Percentiles rank a stretch among this genome's conserved stretches.
Conservation (phyloP, 805 yeast species). For the Saccharomycopsis sp. region DNA sequence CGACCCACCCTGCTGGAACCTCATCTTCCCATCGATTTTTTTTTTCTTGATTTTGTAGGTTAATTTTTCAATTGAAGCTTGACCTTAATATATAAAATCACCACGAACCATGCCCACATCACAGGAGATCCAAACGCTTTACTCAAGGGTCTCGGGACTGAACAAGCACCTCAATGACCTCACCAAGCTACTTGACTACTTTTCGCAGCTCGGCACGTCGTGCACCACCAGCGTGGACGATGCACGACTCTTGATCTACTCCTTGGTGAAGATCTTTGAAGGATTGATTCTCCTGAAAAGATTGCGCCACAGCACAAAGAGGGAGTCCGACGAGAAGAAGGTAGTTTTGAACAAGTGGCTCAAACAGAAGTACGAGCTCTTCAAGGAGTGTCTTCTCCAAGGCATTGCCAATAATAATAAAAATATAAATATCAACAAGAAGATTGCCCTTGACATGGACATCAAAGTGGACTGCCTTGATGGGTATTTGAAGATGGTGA, state of each 20-base stretch:
- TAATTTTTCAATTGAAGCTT: no score
- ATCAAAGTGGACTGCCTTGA: constrained; percentile 46
- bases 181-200: constrained; percentile 36
- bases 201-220: constrained; percentile 23
- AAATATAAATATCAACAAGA: no score
- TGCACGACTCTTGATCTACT: constrained; percentile 31
- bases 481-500: constrained; percentile 44
- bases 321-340: constrained; percentile 35
- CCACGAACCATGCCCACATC: no score
- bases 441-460: no score
- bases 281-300: constrained; percentile 35
- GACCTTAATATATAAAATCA: no score
- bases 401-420: constrained; percentile 31
- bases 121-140: constrained; percentile 23
- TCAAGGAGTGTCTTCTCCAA: constrained; percentile 36
- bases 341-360: constrained; percentile 55
- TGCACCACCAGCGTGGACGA: constrained; percentile 8
- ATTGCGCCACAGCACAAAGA: constrained; percentile 29
- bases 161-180: constrained; percentile 49
- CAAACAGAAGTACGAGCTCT: constrained; percentile 45
- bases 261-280: constrained; percentile 41
- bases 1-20: no score
- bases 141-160: constrained; percentile 32
- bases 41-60: no score
- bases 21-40: no score